Evolutionary conservation across 1,284 basidiomycete genomes (phyloP).

Genomic region (Cutaneotrichosporon sp.): DNA sequence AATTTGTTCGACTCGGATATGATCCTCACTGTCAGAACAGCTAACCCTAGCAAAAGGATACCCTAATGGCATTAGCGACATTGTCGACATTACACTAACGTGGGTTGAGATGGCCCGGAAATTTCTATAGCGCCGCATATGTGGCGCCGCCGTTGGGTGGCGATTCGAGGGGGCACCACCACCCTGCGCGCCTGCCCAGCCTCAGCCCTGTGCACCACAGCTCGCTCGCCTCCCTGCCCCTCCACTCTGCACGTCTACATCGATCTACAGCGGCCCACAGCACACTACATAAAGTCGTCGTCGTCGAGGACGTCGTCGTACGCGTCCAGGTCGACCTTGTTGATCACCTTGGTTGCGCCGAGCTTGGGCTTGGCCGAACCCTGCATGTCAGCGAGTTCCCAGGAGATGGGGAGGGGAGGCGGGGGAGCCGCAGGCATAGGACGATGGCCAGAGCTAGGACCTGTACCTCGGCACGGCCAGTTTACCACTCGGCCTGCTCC

Average conservation of each 20-base stretch:
- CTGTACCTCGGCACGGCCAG: too few relatives aligned
- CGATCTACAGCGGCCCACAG: background rate
- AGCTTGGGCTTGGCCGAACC: conserved; percentile 69
- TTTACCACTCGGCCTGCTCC: too few relatives aligned
- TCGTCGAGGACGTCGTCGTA: conserved; percentile 84
- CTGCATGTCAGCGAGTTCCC: conserved; percentile 24
- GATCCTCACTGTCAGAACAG: conserved; percentile 21
- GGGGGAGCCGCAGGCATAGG: too few relatives aligned
- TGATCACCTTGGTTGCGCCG: conserved; percentile 64
- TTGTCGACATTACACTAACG: background rate
- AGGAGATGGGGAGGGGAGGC: too few relatives aligned
- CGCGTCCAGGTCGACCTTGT: conserved; percentile 69
- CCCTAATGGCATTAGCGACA: background rate
- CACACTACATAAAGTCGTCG: conserved; percentile 50
- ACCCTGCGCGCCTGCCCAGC: too few relatives aligned
- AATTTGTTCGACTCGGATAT: conserved; percentile 22
- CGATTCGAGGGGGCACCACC: background rate
- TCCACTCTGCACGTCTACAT: background rate
- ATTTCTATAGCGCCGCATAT: background rate
- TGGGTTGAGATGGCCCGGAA: background rate
- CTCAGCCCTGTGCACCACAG: too few relatives aligned
- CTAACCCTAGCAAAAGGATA: conserved; percentile 25
- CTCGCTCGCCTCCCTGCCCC: too few relatives aligned
- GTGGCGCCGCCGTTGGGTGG: background rate
- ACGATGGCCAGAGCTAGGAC: too few relatives aligned